Conservation (phyloP, 179 eudicot species). For the Spinacia oleracea region DNA sequence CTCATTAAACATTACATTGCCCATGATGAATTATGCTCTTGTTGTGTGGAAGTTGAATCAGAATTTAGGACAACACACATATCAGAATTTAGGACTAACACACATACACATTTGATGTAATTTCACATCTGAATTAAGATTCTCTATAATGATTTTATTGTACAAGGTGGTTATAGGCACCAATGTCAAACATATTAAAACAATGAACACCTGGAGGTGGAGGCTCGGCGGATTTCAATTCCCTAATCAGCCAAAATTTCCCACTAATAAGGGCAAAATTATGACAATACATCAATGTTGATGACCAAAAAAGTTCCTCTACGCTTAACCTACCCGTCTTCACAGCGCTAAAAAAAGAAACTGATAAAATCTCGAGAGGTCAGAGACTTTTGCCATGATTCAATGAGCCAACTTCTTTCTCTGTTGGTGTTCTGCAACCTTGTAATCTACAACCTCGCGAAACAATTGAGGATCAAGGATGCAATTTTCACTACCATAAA, state of each 20-base stretch:
- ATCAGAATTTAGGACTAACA: not conserved
- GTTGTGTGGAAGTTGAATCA: no score
- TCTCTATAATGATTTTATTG: conserved; percentile 15
- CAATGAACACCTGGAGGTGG: conserved; percentile 10
- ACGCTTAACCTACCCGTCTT: conserved; percentile 11
- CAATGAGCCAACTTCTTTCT: conserved; percentile 56
- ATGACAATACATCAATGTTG: conserved; percentile 23
- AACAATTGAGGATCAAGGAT: conserved; percentile 73
- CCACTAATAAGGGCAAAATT: conserved; percentile 15
- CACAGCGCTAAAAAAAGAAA: conserved; percentile 7
- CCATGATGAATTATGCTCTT: no score
- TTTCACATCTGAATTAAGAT: not conserved
- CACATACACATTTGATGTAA: not conserved
- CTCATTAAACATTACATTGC: no score
- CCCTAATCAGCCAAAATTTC: conserved; percentile 28
- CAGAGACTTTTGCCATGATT: not conserved
- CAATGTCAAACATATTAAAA: conserved; percentile 8
- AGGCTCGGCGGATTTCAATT: not conserved
- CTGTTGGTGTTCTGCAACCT: conserved; percentile 98
- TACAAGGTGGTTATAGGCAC: conserved; percentile 20
- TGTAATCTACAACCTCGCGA: conserved; percentile 90
- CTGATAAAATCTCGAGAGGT: not conserved
- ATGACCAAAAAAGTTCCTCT: not conserved
- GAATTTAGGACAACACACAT: no score
- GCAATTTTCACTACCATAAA: conserved; percentile 85